Evolutionary conservation across 441 rosid species (phyloP).

Genomic region (Populus hybrid): DNA sequence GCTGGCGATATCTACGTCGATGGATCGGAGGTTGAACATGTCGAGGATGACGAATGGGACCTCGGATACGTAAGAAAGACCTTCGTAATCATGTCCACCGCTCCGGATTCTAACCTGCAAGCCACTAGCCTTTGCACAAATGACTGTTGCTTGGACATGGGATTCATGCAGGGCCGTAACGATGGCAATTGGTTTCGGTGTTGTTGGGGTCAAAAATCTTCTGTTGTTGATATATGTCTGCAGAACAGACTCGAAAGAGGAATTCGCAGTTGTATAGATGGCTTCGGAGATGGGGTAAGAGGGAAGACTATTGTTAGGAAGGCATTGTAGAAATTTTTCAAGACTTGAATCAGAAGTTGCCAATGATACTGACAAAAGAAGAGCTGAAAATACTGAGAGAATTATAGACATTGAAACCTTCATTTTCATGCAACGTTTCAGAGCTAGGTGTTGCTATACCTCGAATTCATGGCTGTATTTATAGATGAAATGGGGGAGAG

Average conservation of each 20-base stretch:
- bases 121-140: too few species aligned
- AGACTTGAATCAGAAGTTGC: neutral
- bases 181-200: too few species aligned
- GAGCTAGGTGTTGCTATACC: neutral
- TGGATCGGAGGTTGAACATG: too few species aligned
- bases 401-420: neutral
- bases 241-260: neutral
- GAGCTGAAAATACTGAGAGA: neutral
- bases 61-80: too few species aligned
- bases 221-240: too few species aligned
- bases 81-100: too few species aligned
- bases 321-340: neutral
- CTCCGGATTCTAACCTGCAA: too few species aligned
- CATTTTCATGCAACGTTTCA: neutral
- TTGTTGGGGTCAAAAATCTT: too few species aligned
- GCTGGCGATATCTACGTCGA: too few species aligned
- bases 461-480: neutral
- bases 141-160: too few species aligned
- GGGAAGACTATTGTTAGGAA: neutral
- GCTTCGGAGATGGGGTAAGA: neutral
- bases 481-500: neutral
- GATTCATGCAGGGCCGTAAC: too few species aligned
- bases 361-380: neutral
- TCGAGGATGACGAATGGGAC: too few species aligned
- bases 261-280: neutral